Evolutionary conservation across 208 protist genomes (phyloP).

Genomic region (Crithidia fasciculata): DNA sequence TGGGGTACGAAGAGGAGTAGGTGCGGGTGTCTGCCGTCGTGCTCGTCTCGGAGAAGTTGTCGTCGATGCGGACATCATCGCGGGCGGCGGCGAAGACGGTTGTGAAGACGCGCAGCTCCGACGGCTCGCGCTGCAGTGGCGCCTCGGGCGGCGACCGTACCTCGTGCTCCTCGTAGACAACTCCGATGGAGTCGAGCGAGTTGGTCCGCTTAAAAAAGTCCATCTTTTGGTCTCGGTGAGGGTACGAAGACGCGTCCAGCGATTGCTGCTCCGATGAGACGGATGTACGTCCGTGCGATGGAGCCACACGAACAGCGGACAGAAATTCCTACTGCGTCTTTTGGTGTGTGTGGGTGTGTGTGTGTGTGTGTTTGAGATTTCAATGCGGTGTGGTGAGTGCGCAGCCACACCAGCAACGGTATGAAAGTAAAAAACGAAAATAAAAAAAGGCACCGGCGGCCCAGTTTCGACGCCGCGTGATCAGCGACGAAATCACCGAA

Average conservation of each 20-base stretch:
- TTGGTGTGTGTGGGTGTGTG: not conserved
- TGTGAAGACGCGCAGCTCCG: constrained; percentile 23
- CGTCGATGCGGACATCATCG: constrained; percentile 21
- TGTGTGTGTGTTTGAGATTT: not conserved
- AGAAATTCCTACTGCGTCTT: no score
- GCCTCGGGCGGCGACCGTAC: constrained; percentile 1
- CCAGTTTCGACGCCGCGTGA: no score
- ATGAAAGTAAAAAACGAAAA: no score
- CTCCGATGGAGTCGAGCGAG: constrained; percentile 52
- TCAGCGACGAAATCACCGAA: no score
- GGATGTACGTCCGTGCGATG: no score
- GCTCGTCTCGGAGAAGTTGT: constrained; percentile 50
- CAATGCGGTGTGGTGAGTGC: no score
- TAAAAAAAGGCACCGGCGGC: no score
- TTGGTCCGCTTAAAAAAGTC: constrained; percentile 49
- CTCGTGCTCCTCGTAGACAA: constrained; percentile 43
- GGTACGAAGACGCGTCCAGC: no score
- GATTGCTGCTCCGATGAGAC: no score
- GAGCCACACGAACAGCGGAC: no score
- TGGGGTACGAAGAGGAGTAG: constrained; percentile 39
- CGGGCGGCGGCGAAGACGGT: constrained; percentile 6
- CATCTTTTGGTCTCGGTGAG: constrained; percentile 18
- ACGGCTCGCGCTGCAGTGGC: constrained; percentile 9
- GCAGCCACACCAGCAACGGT: no score
- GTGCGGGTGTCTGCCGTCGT: constrained; percentile 50